Percentiles rank a stretch among this genome's conserved stretches.
These are phyloP conservation scores for Fusarium staphyleae DNA, from an alignment of 2,329 filamentous ascomycete species.

Conservation along the genomic window DNA sequence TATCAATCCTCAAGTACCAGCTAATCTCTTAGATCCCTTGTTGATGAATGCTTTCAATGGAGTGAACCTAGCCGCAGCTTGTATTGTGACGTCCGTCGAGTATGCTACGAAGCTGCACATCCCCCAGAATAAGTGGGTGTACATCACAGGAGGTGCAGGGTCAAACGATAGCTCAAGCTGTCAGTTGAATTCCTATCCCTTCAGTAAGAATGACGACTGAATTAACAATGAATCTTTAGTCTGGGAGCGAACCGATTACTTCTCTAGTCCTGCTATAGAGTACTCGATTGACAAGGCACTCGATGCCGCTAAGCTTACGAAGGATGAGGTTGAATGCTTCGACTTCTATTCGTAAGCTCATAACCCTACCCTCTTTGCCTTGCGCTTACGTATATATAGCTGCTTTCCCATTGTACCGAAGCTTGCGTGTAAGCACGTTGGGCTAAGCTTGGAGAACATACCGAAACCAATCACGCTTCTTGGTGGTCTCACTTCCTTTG, in stretches of 20 bases:
- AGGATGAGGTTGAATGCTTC: constrained; percentile 63
- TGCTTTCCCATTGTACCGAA: constrained; percentile 76
- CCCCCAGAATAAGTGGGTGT: constrained; percentile 65
- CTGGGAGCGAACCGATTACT: constrained; percentile 67
- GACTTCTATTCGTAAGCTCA: constrained; percentile 66
- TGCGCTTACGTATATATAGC: constrained; percentile 45
- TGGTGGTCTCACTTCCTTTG: constrained; percentile 72
- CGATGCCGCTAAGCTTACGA: constrained; percentile 52
- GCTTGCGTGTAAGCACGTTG: constrained; percentile 66
- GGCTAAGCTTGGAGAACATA: constrained; percentile 54
- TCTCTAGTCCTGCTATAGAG: constrained; percentile 64
- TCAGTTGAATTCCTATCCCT: constrained; percentile 37
- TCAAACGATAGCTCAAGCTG: constrained; percentile 64
- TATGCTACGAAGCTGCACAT: constrained; percentile 63
- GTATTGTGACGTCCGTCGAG: constrained; percentile 64
- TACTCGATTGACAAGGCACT: constrained; percentile 63
- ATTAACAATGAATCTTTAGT: constrained; percentile 56
- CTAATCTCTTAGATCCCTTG: constrained; percentile 60
- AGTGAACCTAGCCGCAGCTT: constrained; percentile 68
- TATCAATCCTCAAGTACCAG: accelerated
- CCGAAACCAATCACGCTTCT: constrained; percentile 65
- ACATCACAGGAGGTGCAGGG: constrained; percentile 69
- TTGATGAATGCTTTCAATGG: constrained; percentile 77
- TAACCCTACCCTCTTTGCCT: accelerated
- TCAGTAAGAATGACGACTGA: too few relatives aligned